phyloP scores from a whole-genome alignment of 495 filamentous ascomycete species.

The Apiosordaria backusii region DNA sequence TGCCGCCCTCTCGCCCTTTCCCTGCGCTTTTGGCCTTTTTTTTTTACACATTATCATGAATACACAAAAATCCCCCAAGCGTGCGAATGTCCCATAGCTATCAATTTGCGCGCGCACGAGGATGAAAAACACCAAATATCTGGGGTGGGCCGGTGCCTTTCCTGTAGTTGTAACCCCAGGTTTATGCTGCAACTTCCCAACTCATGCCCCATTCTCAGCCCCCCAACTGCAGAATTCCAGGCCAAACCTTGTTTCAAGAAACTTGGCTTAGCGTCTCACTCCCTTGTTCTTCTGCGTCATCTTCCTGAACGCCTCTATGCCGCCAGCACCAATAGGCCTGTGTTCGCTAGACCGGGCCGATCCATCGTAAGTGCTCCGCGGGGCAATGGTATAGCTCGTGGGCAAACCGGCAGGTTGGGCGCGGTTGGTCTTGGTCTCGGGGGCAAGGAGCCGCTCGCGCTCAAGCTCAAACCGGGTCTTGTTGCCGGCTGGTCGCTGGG shows the following conservation, averaged over 20 bases:
- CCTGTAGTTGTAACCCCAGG: too few species aligned
- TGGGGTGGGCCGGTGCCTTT: not conserved
- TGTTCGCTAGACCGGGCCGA: slow-evolving; percentile 32
- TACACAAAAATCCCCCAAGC: not conserved
- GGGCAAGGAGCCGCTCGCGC: slow-evolving; percentile 66
- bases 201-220: not conserved
- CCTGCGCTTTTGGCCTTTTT: not conserved
- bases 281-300: slow-evolving; percentile 65
- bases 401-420: slow-evolving; percentile 67
- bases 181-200: not conserved
- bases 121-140: not conserved
- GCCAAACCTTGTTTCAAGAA: not conserved
- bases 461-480: slow-evolving; percentile 55
- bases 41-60: slow-evolving; percentile 3
- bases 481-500: slow-evolving; percentile 42
- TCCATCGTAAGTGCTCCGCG: slow-evolving; percentile 54
- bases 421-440: slow-evolving; percentile 63
- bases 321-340: slow-evolving; percentile 66
- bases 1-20: not conserved
- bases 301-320: slow-evolving; percentile 75
- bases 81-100: too few species aligned
- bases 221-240: not conserved
- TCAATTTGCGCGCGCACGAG: not conserved
- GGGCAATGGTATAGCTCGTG: slow-evolving; percentile 78
- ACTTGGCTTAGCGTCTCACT: not conserved